phyloP scores from a whole-genome alignment of 805 yeast genomes.

The Citeromyces nyonsensis region DNA sequence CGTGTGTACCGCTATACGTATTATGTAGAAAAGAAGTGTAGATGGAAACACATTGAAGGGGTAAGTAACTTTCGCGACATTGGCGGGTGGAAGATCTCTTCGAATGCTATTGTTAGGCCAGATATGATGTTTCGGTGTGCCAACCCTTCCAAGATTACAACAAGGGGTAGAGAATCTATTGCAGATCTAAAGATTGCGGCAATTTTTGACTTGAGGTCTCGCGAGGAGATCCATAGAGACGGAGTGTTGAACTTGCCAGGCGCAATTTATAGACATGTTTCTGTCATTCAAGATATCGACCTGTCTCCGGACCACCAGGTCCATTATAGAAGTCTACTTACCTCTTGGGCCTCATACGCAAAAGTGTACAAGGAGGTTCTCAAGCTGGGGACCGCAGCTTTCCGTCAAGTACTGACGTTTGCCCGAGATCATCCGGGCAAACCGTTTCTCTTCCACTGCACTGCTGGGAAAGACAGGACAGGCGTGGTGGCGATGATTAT shows the following conservation, averaged over 20 bases:
- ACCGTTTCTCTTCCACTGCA: slow-evolving; percentile 55
- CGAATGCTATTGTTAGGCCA: slow-evolving; percentile 27
- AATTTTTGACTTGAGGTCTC: slow-evolving; percentile 56
- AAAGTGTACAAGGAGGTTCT: slow-evolving; percentile 48
- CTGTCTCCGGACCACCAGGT: slow-evolving; percentile 55
- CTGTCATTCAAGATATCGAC: slow-evolving; percentile 38
- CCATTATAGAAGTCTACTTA: slow-evolving; percentile 34
- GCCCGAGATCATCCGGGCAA: slow-evolving; percentile 37
- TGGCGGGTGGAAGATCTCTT: slow-evolving; percentile 53
- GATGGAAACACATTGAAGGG: slow-evolving; percentile 56
- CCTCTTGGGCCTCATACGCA: slow-evolving; percentile 48
- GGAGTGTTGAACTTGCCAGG: slow-evolving; percentile 32
- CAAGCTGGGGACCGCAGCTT: slow-evolving; percentile 28
- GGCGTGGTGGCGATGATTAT: slow-evolving; percentile 62
- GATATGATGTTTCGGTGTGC: slow-evolving; percentile 52
- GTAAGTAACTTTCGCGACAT: slow-evolving; percentile 62
- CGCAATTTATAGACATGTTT: slow-evolving; percentile 31
- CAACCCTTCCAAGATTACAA: slow-evolving; percentile 33
- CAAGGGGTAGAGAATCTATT: slow-evolving; percentile 25
- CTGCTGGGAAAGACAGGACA: slow-evolving; percentile 82
- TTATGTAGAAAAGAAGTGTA: slow-evolving; percentile 21
- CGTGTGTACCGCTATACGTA: slow-evolving; percentile 28
- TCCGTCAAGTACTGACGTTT: slow-evolving; percentile 31
- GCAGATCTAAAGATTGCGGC: slow-evolving; percentile 28
- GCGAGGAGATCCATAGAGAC: slow-evolving; percentile 30